These are phyloP conservation scores for Glaciozyma martinii DNA, from an alignment of 768 basidiomycete genomes.

Conservation along the genomic window DNA sequence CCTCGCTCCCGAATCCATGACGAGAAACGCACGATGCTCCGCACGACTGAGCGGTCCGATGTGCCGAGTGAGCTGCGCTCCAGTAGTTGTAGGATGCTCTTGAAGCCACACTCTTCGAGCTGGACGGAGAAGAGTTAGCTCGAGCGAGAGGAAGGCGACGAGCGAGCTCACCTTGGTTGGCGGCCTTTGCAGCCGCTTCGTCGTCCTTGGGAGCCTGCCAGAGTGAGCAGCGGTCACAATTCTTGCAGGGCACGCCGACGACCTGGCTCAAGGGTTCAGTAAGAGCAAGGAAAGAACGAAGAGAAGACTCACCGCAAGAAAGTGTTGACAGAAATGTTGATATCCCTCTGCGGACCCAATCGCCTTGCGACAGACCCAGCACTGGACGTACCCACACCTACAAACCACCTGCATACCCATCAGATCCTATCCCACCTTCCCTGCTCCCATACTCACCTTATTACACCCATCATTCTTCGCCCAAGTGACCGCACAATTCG, in stretches of 20 bases:
- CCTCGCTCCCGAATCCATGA: no score
- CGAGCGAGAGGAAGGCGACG: background rate
- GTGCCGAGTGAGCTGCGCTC: no score
- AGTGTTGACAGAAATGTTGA: constrained; percentile 11
- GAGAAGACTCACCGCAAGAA: background rate
- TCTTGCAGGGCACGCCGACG: background rate
- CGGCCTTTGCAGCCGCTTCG: background rate
- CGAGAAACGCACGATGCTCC: no score
- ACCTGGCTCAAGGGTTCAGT: background rate
- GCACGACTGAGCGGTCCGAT: no score
- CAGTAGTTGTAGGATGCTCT: background rate
- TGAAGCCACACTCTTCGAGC: background rate
- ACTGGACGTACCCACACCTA: constrained; percentile 9
- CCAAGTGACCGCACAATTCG: constrained; percentile 4
- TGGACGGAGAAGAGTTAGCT: background rate
- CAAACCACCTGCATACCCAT: constrained; percentile 6
- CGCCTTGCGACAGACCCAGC: constrained; percentile 1
- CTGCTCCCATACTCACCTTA: constrained; percentile 6
- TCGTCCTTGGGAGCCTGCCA: background rate
- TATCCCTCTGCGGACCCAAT: constrained; percentile 1
- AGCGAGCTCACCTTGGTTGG: background rate
- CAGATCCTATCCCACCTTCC: background rate
- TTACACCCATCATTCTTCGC: constrained; percentile 13
- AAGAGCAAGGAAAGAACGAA: background rate
- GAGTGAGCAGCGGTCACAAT: background rate